Percentiles rank a stretch among this genome's conserved stretches.
Evolutionary conservation across 306 rosid species (phyloP).

Genomic region (Vigna hirtella): DNA sequence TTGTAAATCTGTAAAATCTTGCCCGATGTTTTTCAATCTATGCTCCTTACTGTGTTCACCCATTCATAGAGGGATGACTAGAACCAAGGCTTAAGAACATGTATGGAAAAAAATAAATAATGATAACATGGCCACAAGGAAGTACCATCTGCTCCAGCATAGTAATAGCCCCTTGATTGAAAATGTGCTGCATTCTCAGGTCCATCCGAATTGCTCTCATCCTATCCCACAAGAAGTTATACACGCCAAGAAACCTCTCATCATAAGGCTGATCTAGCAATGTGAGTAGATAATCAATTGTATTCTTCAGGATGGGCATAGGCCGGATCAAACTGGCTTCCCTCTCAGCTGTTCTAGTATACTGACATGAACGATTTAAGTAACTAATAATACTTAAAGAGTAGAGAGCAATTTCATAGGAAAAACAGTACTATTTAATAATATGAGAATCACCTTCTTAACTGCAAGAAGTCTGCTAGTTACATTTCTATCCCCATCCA

Average conservation of each 20-base stretch:
- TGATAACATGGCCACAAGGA: slow-evolving; percentile 40
- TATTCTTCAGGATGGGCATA: slow-evolving; percentile 80
- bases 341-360: slow-evolving; percentile 98
- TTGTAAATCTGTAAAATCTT: slow-evolving; percentile 13
- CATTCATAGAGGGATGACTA: slow-evolving; percentile 21
- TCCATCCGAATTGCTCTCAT: slow-evolving; percentile 99
- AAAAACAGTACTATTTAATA: slow-evolving; percentile 32
- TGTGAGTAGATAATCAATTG: slow-evolving; percentile 77
- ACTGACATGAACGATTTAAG: slow-evolving; percentile 55
- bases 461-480: slow-evolving; percentile 86
- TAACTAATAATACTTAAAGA: slow-evolving; percentile 31
- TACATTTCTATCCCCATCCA: slow-evolving; percentile 95
- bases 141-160: slow-evolving; percentile 97
- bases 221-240: slow-evolving; percentile 98
- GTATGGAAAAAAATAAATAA: slow-evolving; percentile 38
- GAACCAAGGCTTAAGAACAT: slow-evolving; percentile 33
- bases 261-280: slow-evolving; percentile 84
- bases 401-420: slow-evolving; percentile 10
- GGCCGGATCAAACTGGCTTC: slow-evolving; percentile 94
- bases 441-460: slow-evolving; percentile 71
- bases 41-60: slow-evolving; percentile 24
- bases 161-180: slow-evolving; percentile 77
- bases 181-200: slow-evolving; percentile 97
- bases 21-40: slow-evolving; percentile 21
- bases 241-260: slow-evolving; percentile 77